phyloP scores from a whole-genome alignment of 805 yeast species.

The Kuraishia capsulata region DNA sequence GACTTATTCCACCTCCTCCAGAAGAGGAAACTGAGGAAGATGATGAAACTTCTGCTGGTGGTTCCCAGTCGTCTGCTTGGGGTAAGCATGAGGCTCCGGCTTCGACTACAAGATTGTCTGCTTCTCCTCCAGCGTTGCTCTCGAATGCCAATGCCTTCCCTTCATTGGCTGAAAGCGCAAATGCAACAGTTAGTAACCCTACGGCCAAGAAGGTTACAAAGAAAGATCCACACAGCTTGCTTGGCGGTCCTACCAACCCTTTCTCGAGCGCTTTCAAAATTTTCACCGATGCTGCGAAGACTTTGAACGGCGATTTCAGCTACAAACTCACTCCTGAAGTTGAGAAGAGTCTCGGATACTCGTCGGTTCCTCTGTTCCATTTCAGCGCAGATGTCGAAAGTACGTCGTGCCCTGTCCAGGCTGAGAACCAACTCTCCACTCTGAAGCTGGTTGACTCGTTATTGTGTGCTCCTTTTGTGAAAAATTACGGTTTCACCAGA shows the following conservation, averaged over 20 bases:
- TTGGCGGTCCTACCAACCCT: constrained; percentile 13
- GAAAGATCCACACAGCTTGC: constrained; percentile 6
- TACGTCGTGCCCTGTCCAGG: not conserved
- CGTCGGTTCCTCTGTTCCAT: constrained; percentile 14
- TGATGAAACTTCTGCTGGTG: constrained; percentile 6
- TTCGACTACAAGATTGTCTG: not conserved
- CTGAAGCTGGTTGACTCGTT: constrained; percentile 19
- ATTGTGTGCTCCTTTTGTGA: constrained; percentile 21
- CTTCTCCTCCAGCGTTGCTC: constrained; percentile 8
- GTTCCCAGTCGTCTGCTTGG: constrained; percentile 49
- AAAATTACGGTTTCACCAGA: constrained; percentile 17
- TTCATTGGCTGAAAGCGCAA: constrained; percentile 33
- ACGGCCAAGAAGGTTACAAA: constrained; percentile 16
- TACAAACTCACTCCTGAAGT: not conserved
- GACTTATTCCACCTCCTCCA: constrained; percentile 20
- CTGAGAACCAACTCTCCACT: constrained; percentile 12
- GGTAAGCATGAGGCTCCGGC: constrained; percentile 20
- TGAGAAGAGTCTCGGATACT: not conserved
- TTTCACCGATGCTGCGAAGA: constrained; percentile 9
- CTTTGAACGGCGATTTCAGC: not conserved
- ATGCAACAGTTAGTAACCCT: not conserved
- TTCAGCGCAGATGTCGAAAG: not conserved
- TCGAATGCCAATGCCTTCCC: constrained; percentile 51
- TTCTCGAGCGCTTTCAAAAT: constrained; percentile 17
- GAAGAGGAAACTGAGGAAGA: constrained; percentile 7